These are phyloP conservation scores for Thalassiosira livingstoniorum DNA, from an alignment of 352 stramenopile species.

Conservation along the genomic window DNA sequence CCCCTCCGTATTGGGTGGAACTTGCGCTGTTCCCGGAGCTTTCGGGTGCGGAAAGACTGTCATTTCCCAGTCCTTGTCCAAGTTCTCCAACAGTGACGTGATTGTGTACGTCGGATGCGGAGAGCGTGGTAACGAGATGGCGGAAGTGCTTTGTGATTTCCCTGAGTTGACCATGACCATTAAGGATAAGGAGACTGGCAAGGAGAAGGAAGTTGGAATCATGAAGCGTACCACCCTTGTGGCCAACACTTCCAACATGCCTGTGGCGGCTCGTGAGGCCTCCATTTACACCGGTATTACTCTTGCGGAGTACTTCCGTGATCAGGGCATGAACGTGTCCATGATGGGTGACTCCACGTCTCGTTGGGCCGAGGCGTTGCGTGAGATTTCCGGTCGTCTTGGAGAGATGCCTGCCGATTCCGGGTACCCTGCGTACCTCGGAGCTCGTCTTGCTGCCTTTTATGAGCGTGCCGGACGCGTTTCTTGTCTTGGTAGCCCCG, in stretches of 20 bases:
- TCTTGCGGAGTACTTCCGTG: constrained; percentile 98
- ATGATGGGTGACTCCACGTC: constrained; percentile 99
- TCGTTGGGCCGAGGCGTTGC: constrained; percentile 99
- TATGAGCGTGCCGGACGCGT: constrained; percentile 99
- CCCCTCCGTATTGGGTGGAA: constrained; percentile 98
- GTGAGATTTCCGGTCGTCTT: constrained; percentile 99
- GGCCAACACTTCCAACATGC: constrained; percentile 99
- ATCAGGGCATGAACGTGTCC: constrained; percentile 99
- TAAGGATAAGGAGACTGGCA: constrained; percentile 86
- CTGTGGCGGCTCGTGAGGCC: constrained; percentile 98
- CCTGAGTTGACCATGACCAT: constrained; percentile 99
- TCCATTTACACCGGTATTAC: constrained; percentile 99
- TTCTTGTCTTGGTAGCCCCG: constrained; percentile 95
- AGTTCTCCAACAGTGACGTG: constrained; percentile 99
- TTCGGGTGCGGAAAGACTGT: constrained; percentile 99
- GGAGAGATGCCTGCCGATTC: constrained; percentile 99
- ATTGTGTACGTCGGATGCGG: constrained; percentile 99
- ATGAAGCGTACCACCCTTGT: constrained; percentile 99
- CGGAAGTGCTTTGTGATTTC: constrained; percentile 97
- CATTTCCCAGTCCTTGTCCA: constrained; percentile 99
- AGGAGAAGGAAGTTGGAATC: constrained; percentile 95
- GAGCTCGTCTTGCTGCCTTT: constrained; percentile 98
- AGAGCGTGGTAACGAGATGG: constrained; percentile 99
- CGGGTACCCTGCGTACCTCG: constrained; percentile 97
- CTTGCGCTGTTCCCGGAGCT: constrained; percentile 97